Evolutionary conservation across 2,329 filamentous ascomycete species (phyloP), one percentile per base, ranked within the genome.

Genomic region (Trichothecium sympodiale): DNA sequence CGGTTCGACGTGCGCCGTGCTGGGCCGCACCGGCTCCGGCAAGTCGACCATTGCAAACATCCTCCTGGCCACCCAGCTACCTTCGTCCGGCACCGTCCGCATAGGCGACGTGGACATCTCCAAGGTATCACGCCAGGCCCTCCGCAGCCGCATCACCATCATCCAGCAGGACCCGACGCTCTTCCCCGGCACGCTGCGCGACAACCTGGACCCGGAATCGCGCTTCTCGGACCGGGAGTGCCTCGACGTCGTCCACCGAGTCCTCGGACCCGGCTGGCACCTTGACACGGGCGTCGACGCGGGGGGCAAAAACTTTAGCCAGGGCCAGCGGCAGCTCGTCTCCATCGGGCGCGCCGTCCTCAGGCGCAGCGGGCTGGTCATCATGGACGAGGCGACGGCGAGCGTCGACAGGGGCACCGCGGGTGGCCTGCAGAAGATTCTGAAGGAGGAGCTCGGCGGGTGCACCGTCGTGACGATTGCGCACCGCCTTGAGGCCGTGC

Each of bases 21-120:
- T 89, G 1, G 87, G 87, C 2, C 77, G 87, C 26, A 94, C 88
- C 0, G 80, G 84, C 0, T 91, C 83, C 0, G 87, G 87, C 13
- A 95, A 95, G 59, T 88, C 81, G 18, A 94, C 87, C 0, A 61
- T 79, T 2, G 74, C 74, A 3, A 66, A 78, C 20, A 69, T 70
- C 3, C 60, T 80, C 1, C 62, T 77, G 0, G 70, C 67, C 3
- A 75, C 72, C 0, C 61, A 77, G 29, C 61, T 66, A 1, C 70
- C 74, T 0, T 53, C 52, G 2, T 50, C 54, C 1, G 74, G 75
- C 1, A 51, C 49, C n/a, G 65, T 79, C 31, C 62, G 52, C 15
- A 69, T 79, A 36, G 75, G 76, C 31, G 55, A 49, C 35, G 48
- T 75, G 4, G 64, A 77, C 39, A 62, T 80, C 3, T 57, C 67